Percentiles rank a stretch among this genome's conserved stretches.
Conservation (phyloP, 1,284 basidiomycete species). For the Boletus sp. region DNA sequence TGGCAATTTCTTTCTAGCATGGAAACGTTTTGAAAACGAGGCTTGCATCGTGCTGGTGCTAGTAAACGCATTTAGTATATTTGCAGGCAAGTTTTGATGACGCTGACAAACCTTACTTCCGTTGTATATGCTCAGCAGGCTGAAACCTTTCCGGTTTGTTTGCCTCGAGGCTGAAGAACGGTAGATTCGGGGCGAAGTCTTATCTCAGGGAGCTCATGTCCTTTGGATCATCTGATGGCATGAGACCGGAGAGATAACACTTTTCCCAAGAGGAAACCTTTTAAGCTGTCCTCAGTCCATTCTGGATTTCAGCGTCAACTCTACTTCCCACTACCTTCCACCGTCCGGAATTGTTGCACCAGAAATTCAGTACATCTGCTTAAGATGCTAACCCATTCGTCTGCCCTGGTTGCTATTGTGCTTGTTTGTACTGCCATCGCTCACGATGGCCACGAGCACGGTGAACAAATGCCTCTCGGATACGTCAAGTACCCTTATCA, state of each 20-base stretch:
- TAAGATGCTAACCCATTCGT: slow-evolving; percentile 37
- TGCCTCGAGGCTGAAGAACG: slow-evolving; percentile 36
- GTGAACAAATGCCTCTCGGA: slow-evolving; percentile 63
- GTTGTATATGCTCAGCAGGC: slow-evolving; percentile 10
- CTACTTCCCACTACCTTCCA: not conserved
- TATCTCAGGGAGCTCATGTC: slow-evolving; percentile 23
- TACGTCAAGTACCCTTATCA: slow-evolving; percentile 68
- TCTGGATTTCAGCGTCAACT: slow-evolving; percentile 7
- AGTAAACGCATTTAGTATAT: slow-evolving; percentile 3
- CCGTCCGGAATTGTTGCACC: not conserved
- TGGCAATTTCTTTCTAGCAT: slow-evolving; percentile 7
- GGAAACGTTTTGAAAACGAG: slow-evolving; percentile 22
- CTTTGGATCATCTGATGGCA: slow-evolving; percentile 19
- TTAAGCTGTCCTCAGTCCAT: slow-evolving; percentile 21
- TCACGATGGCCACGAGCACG: slow-evolving; percentile 45
- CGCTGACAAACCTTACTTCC: slow-evolving; percentile 11
- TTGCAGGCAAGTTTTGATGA: slow-evolving; percentile 9
- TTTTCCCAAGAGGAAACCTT: slow-evolving; percentile 33
- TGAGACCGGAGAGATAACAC: slow-evolving; percentile 11
- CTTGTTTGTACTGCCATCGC: slow-evolving; percentile 35
- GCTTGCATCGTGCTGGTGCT: slow-evolving; percentile 36
- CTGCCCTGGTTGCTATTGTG: slow-evolving; percentile 23
- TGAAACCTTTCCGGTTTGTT: slow-evolving; percentile 1
- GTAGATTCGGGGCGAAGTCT: slow-evolving; percentile 7
- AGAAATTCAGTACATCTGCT: not conserved